Percentiles rank a stretch among this genome's conserved stretches.
These are phyloP conservation scores for Boletus fagicola DNA, from an alignment of 768 basidiomycete species.

Conservation along the genomic window DNA sequence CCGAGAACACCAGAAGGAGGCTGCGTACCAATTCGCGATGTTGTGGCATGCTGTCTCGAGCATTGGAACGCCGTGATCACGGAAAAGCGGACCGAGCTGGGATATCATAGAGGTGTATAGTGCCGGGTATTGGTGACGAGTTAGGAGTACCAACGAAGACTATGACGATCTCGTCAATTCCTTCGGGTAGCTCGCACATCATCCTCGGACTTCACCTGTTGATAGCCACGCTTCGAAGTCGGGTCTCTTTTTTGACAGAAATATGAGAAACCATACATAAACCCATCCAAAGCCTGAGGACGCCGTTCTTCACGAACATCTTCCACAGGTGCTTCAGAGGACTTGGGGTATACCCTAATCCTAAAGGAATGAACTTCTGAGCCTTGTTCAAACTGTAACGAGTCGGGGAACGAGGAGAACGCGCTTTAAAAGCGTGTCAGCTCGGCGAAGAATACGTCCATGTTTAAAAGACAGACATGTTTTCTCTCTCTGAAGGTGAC, in stretches of 20 bases:
- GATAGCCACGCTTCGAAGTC: slow-evolving; percentile 72
- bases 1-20: not conserved
- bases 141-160: slow-evolving; percentile 68
- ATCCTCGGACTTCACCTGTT: slow-evolving; percentile 51
- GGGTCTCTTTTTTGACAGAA: slow-evolving; percentile 71
- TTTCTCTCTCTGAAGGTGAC: slow-evolving; percentile 68
- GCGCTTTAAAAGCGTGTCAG: slow-evolving; percentile 49
- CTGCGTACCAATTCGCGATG: slow-evolving; percentile 75
- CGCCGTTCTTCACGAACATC: slow-evolving; percentile 27
- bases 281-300: slow-evolving; percentile 54
- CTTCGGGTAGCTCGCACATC: not conserved
- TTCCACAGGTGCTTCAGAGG: slow-evolving; percentile 18
- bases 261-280: slow-evolving; percentile 73
- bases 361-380: slow-evolving; percentile 85
- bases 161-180: slow-evolving; percentile 7
- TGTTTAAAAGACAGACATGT: slow-evolving; percentile 59
- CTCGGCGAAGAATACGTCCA: not conserved
- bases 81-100: slow-evolving; percentile 73
- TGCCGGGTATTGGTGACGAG: slow-evolving; percentile 77
- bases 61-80: slow-evolving; percentile 72
- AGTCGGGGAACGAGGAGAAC: slow-evolving; percentile 92
- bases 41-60: slow-evolving; percentile 85
- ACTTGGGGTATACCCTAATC: slow-evolving; percentile 52
- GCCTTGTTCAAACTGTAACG: slow-evolving; percentile 80
- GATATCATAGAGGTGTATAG: slow-evolving; percentile 69